Percentiles rank a stretch among this genome's conserved stretches.
These are phyloP conservation scores for Aspergillus bridgeri DNA, from an alignment of 495 filamentous ascomycete genomes.

Conservation along the genomic window DNA sequence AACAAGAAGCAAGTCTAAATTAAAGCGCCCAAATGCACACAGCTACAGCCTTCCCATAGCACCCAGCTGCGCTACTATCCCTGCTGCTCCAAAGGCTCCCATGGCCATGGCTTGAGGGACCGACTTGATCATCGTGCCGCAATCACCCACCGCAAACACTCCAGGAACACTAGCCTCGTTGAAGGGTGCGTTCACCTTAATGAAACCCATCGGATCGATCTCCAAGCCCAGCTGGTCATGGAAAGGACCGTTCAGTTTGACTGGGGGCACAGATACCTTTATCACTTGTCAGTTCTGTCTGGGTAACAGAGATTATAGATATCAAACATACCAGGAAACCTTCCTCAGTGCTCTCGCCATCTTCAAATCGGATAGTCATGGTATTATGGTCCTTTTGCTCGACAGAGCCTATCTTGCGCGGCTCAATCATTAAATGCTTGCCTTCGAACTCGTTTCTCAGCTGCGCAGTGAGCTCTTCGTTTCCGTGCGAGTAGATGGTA, in stretches of 20 bases:
- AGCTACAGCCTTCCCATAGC: no score
- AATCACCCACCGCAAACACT: slow-evolving; percentile 41
- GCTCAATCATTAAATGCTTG: background rate
- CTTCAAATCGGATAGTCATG: background rate
- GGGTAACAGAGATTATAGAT: background rate
- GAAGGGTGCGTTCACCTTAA: slow-evolving; percentile 29
- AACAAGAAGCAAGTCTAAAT: no score
- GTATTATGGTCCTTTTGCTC: background rate
- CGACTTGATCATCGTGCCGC: slow-evolving; percentile 18
- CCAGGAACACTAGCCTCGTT: slow-evolving; percentile 34
- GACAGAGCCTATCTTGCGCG: background rate
- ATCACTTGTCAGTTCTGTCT: background rate
- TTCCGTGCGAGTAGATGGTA: slow-evolving; percentile 7
- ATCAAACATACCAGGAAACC: slow-evolving; percentile 8
- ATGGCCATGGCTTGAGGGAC: slow-evolving; percentile 2
- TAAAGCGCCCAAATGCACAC: no score
- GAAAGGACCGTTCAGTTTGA: slow-evolving; percentile 19
- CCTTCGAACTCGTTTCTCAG: background rate
- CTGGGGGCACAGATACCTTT: slow-evolving; percentile 2
- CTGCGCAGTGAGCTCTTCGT: background rate
- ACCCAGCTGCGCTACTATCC: background rate
- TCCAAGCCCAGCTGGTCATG: slow-evolving; percentile 32
- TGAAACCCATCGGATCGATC: slow-evolving; percentile 21
- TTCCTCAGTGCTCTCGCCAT: background rate
- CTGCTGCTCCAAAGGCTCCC: slow-evolving; percentile 5